A percentile compares a stretch with the other conserved stretches of the same genome.
phyloP scores from a whole-genome alignment of 148 eudicot genomes.

The Oxyria digyna region DNA sequence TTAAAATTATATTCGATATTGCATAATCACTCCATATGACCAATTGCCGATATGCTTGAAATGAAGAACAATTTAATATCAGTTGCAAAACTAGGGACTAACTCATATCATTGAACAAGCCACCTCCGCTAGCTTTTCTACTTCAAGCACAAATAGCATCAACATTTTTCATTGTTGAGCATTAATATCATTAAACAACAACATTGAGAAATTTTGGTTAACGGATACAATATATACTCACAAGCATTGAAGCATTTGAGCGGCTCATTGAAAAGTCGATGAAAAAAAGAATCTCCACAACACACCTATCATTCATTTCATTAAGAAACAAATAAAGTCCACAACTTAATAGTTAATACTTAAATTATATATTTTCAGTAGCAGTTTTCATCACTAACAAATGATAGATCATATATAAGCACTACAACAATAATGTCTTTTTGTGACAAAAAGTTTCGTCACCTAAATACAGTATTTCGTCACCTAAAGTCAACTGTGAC shows the following conservation, averaged over 20 bases:
- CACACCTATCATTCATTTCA: background rate
- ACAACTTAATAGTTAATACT: too few species aligned
- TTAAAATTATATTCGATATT: too few species aligned
- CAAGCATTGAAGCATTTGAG: background rate
- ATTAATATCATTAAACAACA: background rate
- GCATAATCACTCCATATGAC: constrained; percentile 26
- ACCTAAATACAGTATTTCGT: too few species aligned
- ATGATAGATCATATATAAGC: too few species aligned
- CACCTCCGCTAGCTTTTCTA: background rate
- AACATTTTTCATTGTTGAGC: background rate
- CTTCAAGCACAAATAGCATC: background rate
- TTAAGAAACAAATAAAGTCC: background rate
- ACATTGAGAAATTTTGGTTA: background rate
- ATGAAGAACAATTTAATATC: constrained; percentile 12
- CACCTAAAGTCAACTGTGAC: too few species aligned
- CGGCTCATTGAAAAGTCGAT: constrained; percentile 2
- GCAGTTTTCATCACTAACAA: too few species aligned
- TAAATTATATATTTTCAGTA: too few species aligned
- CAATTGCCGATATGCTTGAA: constrained; percentile 24
- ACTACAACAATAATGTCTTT: too few species aligned
- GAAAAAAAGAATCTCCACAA: background rate
- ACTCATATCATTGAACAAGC: background rate
- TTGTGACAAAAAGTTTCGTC: too few species aligned
- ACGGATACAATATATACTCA: background rate
- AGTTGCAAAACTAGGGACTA: background rate